Evolutionary conservation across 2,329 filamentous ascomycete genomes (phyloP).

Genomic region (Pyrenochaeta sp.): DNA sequence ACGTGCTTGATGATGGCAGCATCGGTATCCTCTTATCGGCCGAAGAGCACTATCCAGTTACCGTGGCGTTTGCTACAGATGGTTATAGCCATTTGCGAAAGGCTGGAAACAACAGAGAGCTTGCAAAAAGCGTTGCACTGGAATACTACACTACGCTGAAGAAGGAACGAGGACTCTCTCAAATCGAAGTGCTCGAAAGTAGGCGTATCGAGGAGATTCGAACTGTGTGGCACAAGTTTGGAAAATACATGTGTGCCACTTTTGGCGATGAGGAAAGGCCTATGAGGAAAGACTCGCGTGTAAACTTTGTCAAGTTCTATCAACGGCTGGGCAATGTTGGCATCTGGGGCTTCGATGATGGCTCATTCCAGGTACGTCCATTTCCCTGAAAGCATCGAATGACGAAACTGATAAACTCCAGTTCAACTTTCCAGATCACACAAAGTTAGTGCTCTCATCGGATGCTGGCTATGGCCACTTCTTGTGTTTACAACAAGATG

Average conservation of each 20-base stretch:
- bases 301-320: constrained; percentile 76
- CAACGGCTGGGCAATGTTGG: constrained; percentile 82
- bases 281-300: constrained; percentile 54
- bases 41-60: constrained; percentile 64
- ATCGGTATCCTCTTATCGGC: constrained; percentile 70
- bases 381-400: not conserved
- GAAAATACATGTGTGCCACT: constrained; percentile 69
- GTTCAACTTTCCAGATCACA: constrained; percentile 90
- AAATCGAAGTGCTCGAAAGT: constrained; percentile 67
- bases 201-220: constrained; percentile 62
- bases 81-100: constrained; percentile 75
- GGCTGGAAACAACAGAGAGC: constrained; percentile 66
- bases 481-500: constrained; percentile 76
- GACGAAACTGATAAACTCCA: constrained; percentile 43
- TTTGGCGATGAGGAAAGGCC: constrained; percentile 56
- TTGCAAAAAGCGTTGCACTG: constrained; percentile 56
- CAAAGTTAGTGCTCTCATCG: constrained; percentile 79
- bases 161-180: constrained; percentile 67
- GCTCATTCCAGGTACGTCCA: constrained; percentile 72
- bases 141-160: constrained; percentile 76
- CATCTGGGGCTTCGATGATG: constrained; percentile 82
- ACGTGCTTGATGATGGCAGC: constrained; percentile 82
- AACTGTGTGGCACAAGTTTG: constrained; percentile 73
- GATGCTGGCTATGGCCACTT: constrained; percentile 80
- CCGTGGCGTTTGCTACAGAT: constrained; percentile 74